Conservation (phyloP, 2,329 filamentous ascomycete genomes). For the Graphilbum fragrans region DNA sequence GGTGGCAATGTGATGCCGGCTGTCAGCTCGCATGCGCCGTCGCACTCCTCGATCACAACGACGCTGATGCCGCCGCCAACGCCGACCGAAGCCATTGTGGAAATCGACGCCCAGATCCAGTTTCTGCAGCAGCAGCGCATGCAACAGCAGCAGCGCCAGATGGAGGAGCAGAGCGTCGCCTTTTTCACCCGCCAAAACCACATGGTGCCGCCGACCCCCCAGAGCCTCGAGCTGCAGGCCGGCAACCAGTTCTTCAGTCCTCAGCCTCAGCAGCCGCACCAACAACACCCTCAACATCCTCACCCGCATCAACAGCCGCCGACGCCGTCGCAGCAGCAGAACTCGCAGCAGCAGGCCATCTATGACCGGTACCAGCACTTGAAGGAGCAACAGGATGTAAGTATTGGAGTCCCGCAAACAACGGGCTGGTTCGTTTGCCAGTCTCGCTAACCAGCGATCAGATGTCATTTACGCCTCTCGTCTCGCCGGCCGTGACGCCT, state of each 20-base stretch:
- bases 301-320: slow-evolving; percentile 35
- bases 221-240: slow-evolving; percentile 64
- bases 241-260: slow-evolving; percentile 43
- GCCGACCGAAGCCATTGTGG: slow-evolving; percentile 40
- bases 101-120: slow-evolving; percentile 54
- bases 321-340: slow-evolving; percentile 19
- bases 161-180: slow-evolving; percentile 43
- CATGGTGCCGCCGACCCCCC: slow-evolving; percentile 67
- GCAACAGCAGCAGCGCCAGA: slow-evolving; percentile 45
- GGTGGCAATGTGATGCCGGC: slow-evolving; percentile 20
- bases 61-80: slow-evolving; percentile 32
- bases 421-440: not conserved
- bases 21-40: slow-evolving; percentile 21
- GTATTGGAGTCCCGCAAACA: too few relatives aligned
- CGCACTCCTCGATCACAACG: slow-evolving; percentile 28
- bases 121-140: slow-evolving; percentile 52
- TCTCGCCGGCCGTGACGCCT: slow-evolving; percentile 74
- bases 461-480: slow-evolving; percentile 70
- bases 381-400: slow-evolving; percentile 58
- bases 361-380: slow-evolving; percentile 53
- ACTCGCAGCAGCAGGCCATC: not conserved
- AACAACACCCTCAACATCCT: slow-evolving; percentile 40
- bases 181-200: slow-evolving; percentile 42
- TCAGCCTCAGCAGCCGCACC: slow-evolving; percentile 36
- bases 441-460: slow-evolving; percentile 20